Conservation (phyloP, 164 flowering plant species). For the Malania oleifera region DNA sequence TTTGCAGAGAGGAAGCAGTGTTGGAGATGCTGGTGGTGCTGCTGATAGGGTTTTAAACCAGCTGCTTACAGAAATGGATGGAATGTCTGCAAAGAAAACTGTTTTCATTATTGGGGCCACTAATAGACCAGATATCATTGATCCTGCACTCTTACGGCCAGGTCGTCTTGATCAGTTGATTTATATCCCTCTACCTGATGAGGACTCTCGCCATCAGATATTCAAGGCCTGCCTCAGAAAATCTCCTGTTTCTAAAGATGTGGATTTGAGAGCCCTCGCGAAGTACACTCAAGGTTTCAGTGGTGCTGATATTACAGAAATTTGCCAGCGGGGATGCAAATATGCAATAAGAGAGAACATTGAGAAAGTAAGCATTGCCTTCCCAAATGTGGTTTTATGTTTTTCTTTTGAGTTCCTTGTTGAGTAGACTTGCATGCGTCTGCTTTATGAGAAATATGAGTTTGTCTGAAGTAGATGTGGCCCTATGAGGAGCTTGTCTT, state of each 20-base stretch:
- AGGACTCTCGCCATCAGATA: conserved; percentile 62
- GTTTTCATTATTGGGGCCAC: conserved; percentile 89
- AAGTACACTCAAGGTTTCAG: conserved; percentile 87
- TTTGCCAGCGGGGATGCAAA: conserved; percentile 82
- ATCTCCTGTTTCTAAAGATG: conserved; percentile 74
- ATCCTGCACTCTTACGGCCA: conserved; percentile 77
- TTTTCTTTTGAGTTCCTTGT: neutral
- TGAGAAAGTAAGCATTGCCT: conserved; percentile 51
- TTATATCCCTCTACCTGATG: conserved; percentile 87
- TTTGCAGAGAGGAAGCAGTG: conserved; percentile 78
- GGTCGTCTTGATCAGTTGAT: conserved; percentile 90
- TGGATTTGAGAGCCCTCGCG: conserved; percentile 73
- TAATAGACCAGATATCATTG: conserved; percentile 85
- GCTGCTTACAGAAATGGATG: conserved; percentile 89
- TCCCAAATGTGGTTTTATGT: neutral
- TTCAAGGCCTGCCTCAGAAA: conserved; percentile 82
- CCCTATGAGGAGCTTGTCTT: too few relatives aligned
- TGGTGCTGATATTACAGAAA: conserved; percentile 90
- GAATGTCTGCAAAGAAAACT: conserved; percentile 87
- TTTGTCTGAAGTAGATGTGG: too few relatives aligned
- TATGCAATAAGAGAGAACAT: conserved; percentile 86
- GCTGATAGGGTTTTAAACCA: conserved; percentile 88
- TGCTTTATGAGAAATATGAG: too few relatives aligned
- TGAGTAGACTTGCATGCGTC: neutral
- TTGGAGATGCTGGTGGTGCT: conserved; percentile 91